Base-by-base conservation (phyloP, 768 basidiomycete genomes). In the Lentinula boryana region DNA sequence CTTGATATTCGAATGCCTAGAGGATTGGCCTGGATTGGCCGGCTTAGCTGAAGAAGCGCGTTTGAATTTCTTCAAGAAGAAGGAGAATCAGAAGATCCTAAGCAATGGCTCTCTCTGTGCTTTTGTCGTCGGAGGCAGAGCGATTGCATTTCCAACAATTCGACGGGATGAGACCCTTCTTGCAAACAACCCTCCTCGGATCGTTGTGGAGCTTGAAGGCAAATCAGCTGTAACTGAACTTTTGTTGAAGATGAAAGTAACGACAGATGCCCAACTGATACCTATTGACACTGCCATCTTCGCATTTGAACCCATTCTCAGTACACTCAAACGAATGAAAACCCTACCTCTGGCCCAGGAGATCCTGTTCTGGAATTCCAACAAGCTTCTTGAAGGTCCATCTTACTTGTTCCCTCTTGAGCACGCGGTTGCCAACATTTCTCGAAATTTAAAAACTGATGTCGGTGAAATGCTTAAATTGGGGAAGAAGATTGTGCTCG, bases 221-320 rank as follows among this genome's bases (percentile, higher is more conserved):
- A 71, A 75, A 32, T 65, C 69, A 27, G 76, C 71, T 27, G 73
- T 74, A 4, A 65, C 66, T 38, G 75, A 74, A 49, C 68, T 77
- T 1, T 73, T 89, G 9, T 60, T 74, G 7, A 67, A 65, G 32
- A 66, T 86, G 21, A 78, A 77, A 62, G 58, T 61, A 4, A 71
- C 69, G 8, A 64, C 71, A 13, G 58, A 71, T 5, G 65, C 84
- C 32, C 73, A 75, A 27, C 75, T 88, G 31, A 63, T 88, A 23
- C 83, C 83, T 60, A 82, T 87, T 27, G 80, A 88, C 65, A 82
- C 83, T 0, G 83, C 84, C 0, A 68, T 87, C 5, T 89, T 87
- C 65, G 73, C 87, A 0, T 88, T 81, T 60, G 81, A 86, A 64
- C 85, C 86, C 2, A 75, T 88, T 27, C 75, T 89, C n/a, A 78